Evolutionary conservation across 345 rosid species (phyloP).

Genomic region (Boechera retrofracta): DNA sequence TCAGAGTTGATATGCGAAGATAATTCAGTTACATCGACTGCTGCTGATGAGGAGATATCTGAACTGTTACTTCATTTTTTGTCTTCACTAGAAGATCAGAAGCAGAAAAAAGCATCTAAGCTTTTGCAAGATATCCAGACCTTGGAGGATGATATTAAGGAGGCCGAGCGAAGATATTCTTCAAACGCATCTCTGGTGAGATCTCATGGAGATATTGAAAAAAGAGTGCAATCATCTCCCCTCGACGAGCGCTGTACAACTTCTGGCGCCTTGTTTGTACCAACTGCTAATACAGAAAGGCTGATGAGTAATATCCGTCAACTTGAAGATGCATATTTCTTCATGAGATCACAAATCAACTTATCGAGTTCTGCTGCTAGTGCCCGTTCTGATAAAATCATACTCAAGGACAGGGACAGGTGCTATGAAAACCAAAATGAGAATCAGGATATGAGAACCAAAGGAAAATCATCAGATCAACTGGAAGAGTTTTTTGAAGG

Average conservation of each 20-base stretch:
- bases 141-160: constrained; percentile 75
- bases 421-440: constrained; percentile 47
- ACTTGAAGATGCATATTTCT: constrained; percentile 83
- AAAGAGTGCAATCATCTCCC: constrained; percentile 40
- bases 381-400: constrained; percentile 50
- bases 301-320: constrained; percentile 64
- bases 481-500: constrained; percentile 76
- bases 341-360: constrained; percentile 63
- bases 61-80: constrained; percentile 75
- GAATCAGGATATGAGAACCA: constrained; percentile 44
- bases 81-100: constrained; percentile 59
- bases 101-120: constrained; percentile 66
- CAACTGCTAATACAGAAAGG: constrained; percentile 53
- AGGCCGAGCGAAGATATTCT: constrained; percentile 60
- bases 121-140: constrained; percentile 60
- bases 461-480: constrained; percentile 53
- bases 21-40: constrained; percentile 41
- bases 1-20: constrained; percentile 64
- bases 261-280: constrained; percentile 43
- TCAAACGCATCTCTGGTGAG: constrained; percentile 42
- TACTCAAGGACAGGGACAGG: constrained; percentile 48
- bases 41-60: constrained; percentile 57
- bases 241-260: constrained; percentile 38
- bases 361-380: constrained; percentile 45
- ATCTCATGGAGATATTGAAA: constrained; percentile 40